Conservation (phyloP, 2,329 filamentous ascomycete species). For the Paraconiothyrium brasiliense region DNA sequence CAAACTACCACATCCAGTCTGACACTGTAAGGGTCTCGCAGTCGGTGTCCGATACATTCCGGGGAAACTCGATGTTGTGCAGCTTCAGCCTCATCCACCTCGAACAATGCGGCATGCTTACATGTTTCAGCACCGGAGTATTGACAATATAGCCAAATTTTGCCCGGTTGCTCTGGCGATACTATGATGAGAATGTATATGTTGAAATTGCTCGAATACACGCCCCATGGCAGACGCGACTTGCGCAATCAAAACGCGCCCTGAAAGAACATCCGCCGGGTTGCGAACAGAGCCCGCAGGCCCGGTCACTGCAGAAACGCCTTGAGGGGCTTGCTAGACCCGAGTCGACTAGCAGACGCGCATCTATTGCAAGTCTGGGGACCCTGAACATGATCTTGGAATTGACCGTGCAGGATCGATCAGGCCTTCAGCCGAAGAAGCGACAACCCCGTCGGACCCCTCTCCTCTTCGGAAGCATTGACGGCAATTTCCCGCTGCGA, state of each 20-base stretch:
- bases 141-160: conserved; percentile 7
- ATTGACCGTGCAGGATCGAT: conserved; percentile 1
- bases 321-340: not conserved
- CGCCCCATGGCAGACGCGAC: conserved; percentile 2
- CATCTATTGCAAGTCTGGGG: not conserved
- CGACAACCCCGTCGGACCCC: not conserved
- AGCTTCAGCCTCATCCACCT: conserved; percentile 16
- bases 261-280: not conserved
- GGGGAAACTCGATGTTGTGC: conserved; percentile 19
- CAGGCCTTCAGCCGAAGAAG: not conserved
- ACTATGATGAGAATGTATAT: not conserved
- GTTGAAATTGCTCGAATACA: not conserved
- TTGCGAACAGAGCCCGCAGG: conserved; percentile 6
- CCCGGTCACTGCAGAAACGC: conserved; percentile 14
- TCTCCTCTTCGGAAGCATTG: not conserved
- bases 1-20: conserved; percentile 13
- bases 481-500: not conserved
- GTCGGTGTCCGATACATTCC: conserved; percentile 16
- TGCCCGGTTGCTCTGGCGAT: conserved; percentile 17
- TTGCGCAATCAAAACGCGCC: conserved; percentile 5
- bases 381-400: not conserved
- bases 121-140: conserved; percentile 10
- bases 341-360: not conserved
- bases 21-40: conserved; percentile 9
- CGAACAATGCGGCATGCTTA: conserved; percentile 2